Evolutionary conservation across 1,139 yeast species (phyloP).

Genomic region (Candida sp.): DNA sequence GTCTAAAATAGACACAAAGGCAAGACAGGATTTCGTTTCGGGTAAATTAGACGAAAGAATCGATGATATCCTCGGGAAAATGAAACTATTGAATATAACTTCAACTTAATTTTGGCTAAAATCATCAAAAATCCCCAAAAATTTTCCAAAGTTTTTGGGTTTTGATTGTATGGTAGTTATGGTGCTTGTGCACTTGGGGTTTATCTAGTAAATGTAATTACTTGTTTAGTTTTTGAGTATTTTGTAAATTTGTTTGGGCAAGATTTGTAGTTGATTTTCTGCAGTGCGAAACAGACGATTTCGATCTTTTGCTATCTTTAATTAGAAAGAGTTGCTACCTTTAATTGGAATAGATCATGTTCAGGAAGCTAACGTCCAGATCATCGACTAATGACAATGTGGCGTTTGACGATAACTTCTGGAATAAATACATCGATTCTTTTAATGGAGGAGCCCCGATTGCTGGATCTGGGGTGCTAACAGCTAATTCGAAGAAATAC

Average conservation of each 20-base stretch:
- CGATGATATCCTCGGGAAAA: slow-evolving; percentile 44
- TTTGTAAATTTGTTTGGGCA: not conserved
- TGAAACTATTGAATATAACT: slow-evolving; percentile 47
- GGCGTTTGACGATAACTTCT: slow-evolving; percentile 9
- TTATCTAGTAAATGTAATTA: not conserved
- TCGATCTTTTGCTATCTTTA: no score
- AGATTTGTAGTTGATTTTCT: no score
- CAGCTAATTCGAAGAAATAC: slow-evolving; percentile 18
- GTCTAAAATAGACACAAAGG: slow-evolving; percentile 35
- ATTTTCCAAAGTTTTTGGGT: not conserved
- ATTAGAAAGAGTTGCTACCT: not conserved
- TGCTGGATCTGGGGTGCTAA: not conserved
- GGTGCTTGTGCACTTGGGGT: not conserved
- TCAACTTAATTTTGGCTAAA: not conserved
- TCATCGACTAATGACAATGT: slow-evolving; percentile 3
- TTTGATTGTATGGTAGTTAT: not conserved
- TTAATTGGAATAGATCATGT: slow-evolving; percentile 2
- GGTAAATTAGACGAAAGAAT: slow-evolving; percentile 44
- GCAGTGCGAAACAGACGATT: not conserved
- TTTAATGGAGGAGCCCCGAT: not conserved
- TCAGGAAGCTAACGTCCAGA: slow-evolving; percentile 2
- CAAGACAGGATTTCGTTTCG: slow-evolving; percentile 41
- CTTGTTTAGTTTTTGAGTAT: not conserved
- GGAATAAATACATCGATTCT: not conserved
- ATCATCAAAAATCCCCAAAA: not conserved